Conservation (phyloP, 2,329 filamentous ascomycete genomes). For the Nemania sp. region DNA sequence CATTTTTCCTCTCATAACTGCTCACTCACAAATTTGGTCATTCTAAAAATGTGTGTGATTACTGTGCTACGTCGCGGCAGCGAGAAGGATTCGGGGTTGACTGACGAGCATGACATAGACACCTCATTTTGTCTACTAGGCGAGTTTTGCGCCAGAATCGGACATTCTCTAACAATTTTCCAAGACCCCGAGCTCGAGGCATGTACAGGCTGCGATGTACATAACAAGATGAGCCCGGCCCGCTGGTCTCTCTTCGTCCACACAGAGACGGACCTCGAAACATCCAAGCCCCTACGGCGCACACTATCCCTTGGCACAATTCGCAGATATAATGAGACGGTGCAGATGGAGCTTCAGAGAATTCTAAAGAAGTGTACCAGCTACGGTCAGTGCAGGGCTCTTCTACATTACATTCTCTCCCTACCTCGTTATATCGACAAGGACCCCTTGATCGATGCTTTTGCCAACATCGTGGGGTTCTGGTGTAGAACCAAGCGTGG, state of each 20-base stretch:
- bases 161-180: background rate
- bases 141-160: background rate
- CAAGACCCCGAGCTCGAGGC: background rate
- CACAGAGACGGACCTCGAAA: background rate
- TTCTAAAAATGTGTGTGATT: conserved; percentile 3
- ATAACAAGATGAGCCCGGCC: background rate
- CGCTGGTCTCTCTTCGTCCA: background rate
- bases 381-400: background rate
- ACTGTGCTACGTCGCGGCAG: background rate
- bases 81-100: background rate
- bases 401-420: conserved; percentile 7
- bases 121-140: conserved; percentile 1
- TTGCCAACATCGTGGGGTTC: background rate
- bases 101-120: background rate
- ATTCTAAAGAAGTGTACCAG: background rate
- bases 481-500: background rate
- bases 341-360: background rate
- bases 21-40: background rate
- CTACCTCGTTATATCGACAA: background rate
- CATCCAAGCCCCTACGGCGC: background rate
- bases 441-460: background rate
- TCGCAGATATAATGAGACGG: background rate
- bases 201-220: background rate
- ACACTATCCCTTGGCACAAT: background rate
- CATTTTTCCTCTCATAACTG: no score